Percentiles rank a stretch among this genome's conserved stretches.
Evolutionary conservation across 73 alveolate species (phyloP).

Genomic region (Symbiodinium pilosum): DNA sequence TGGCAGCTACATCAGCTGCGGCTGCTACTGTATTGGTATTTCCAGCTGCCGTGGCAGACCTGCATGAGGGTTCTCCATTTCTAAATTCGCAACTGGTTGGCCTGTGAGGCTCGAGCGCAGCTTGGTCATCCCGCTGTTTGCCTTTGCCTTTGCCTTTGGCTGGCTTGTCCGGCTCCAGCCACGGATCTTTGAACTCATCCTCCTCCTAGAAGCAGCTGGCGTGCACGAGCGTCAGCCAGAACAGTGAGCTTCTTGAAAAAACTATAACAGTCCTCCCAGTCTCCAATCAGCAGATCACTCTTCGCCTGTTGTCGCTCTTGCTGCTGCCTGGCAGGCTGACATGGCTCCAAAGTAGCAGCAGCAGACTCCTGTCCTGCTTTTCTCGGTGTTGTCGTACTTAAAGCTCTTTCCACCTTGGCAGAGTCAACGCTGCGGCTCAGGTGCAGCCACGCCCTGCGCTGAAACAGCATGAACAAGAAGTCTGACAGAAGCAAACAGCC

Average conservation of each 20-base stretch:
- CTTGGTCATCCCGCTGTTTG: constrained; percentile 7
- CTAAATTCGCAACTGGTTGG: too few species aligned
- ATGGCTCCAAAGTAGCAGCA: neutral
- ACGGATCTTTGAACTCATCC: constrained; percentile 80
- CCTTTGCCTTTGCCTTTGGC: constrained; percentile 75
- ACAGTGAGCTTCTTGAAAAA: neutral
- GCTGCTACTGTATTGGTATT: constrained; percentile 51
- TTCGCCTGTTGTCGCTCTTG: constrained; percentile 76
- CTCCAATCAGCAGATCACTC: constrained; percentile 81
- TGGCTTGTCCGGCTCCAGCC: constrained; percentile 93
- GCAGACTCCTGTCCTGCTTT: constrained; percentile 45
- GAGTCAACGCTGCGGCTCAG: too few species aligned
- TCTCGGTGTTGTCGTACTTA: constrained; percentile 84
- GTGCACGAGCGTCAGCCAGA: neutral
- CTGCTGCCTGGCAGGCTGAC: constrained; percentile 44
- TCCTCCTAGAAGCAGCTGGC: constrained; percentile 24
- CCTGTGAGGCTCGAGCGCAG: neutral
- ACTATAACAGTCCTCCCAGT: constrained; percentile 25
- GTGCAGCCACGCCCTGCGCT: too few species aligned
- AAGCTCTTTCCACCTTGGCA: constrained; percentile 79
- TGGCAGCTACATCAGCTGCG: constrained; percentile 76
- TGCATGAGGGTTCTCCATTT: neutral
- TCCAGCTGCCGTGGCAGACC: neutral
- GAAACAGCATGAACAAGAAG: too few species aligned
- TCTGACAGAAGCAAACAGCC: too few species aligned